phyloP scores from a whole-genome alignment of 495 filamentous ascomycete species.

The Aspergillus leporis region DNA sequence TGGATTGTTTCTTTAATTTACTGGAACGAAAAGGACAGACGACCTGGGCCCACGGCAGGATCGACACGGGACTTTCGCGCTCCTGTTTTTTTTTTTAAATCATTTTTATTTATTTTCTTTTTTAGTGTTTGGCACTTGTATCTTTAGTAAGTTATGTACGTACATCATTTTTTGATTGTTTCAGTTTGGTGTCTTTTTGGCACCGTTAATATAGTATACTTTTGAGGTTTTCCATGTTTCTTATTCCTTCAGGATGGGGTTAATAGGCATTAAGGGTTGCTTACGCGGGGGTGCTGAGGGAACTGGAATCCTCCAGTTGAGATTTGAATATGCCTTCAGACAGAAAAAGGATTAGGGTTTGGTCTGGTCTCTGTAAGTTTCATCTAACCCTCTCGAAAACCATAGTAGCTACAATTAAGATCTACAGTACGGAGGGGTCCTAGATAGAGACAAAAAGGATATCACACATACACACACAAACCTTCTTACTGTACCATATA shows the following conservation, averaged over 20 bases:
- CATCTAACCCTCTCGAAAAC: background rate
- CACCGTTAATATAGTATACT: background rate
- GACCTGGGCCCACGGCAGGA: constrained; percentile 6
- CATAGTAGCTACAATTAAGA: background rate
- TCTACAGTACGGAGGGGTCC: background rate
- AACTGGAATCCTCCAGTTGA: background rate
- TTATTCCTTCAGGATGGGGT: background rate
- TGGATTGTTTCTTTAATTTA: constrained; percentile 4
- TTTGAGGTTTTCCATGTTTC: background rate
- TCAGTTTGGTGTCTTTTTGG: background rate
- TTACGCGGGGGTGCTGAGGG: background rate
- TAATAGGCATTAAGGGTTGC: background rate
- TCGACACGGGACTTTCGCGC: constrained; percentile 12
- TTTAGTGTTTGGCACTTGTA: background rate
- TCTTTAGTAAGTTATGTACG: background rate
- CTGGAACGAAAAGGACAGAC: constrained; percentile 17
- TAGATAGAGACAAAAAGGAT: background rate
- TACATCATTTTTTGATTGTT: background rate
- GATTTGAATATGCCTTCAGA: too few relatives aligned
- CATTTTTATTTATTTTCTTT: background rate
- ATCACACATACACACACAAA: background rate
- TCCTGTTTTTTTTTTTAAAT: too few relatives aligned
- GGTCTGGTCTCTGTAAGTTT: too few relatives aligned
- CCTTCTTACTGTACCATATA: too few relatives aligned
- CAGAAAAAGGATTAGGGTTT: too few relatives aligned